Base-by-base conservation (phyloP, 2,329 filamentous ascomycete genomes). In the Venturia nashicola region DNA sequence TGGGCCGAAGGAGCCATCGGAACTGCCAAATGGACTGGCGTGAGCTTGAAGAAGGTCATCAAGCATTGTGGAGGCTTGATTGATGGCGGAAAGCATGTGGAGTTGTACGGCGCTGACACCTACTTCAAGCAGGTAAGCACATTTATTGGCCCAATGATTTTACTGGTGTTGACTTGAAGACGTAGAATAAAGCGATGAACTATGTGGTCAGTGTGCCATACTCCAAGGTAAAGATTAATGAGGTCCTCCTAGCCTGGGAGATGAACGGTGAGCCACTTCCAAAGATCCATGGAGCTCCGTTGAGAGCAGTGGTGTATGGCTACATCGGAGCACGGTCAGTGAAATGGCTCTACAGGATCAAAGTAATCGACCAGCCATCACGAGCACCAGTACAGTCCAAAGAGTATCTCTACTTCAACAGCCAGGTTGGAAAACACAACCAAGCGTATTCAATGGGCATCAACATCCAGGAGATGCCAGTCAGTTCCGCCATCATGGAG, bases 391-490 rank as follows among this genome's bases (percentile, higher is more conserved):
- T 88, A 0, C 86, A 88, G 72, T 81, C 78, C 69, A 80, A 80
- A 63, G 86, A 88, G 69, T 88, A 88, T 63, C 76, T 88, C 0
- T 88, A 89, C 73, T 90, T 86, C 71, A 83, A 82, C 1, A 84
- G 84, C 12, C 86, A 90, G 70, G 75, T 85, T 0, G 86, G 86
- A 12, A 89, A 88, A 73, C 84, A 89, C 68, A 88, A 88, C 66
- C 76, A 79, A 12, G 76, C 74, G 9, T 80, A 82, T 67, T 83
- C 76, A 18, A 83, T 84, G 57, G 86, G 84, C 0, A 85, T 86
- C 66, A 82, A 81, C 66, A 89, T 87, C 68, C 86, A 90, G 69
- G 86, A 88, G 43, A 89, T 89, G 86, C 86, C 86, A 0, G 86
- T 89, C 3, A 83, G 80, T 59, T 83, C 79, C 18, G 86, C 86